phyloP scores from a whole-genome alignment of 192 early-diverging fungal genomes.

The Paraglomus brasilianum region DNA sequence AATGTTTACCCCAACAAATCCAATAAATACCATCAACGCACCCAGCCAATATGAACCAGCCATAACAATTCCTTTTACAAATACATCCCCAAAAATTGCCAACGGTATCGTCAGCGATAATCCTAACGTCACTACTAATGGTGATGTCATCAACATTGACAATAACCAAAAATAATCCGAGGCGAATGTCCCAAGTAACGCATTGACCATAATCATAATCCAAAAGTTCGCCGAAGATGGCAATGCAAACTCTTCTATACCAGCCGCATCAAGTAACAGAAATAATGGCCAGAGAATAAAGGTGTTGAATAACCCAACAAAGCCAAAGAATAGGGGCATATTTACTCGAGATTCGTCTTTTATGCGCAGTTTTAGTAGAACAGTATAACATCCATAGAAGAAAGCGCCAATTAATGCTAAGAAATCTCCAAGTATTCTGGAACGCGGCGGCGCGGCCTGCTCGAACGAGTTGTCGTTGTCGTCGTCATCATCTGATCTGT shows the following conservation, averaged over 20 bases:
- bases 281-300: slow-evolving; percentile 68
- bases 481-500: slow-evolving; percentile 37
- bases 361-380: slow-evolving; percentile 67
- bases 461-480: slow-evolving; percentile 14
- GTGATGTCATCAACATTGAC: slow-evolving; percentile 79
- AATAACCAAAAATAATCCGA: slow-evolving; percentile 80
- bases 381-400: slow-evolving; percentile 77
- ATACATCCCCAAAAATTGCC: slow-evolving; percentile 58
- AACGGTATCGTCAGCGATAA: slow-evolving; percentile 64
- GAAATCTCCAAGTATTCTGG: slow-evolving; percentile 63
- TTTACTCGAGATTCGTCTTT: slow-evolving; percentile 67
- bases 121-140: slow-evolving; percentile 77
- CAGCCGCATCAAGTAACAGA: slow-evolving; percentile 54
- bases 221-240: slow-evolving; percentile 53
- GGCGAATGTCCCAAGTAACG: slow-evolving; percentile 75
- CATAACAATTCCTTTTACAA: slow-evolving; percentile 59
- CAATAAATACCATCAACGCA: slow-evolving; percentile 61
- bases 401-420: slow-evolving; percentile 70
- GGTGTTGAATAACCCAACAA: slow-evolving; percentile 72
- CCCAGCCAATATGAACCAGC: slow-evolving; percentile 61
- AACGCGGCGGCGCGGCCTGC: slow-evolving; percentile 26
- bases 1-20: slow-evolving; percentile 67
- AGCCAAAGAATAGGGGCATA: slow-evolving; percentile 76
- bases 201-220: slow-evolving; percentile 68
- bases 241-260: slow-evolving; percentile 65